phyloP scores from a whole-genome alignment of 257 asterid species.

The Przewalskia tangutica region DNA sequence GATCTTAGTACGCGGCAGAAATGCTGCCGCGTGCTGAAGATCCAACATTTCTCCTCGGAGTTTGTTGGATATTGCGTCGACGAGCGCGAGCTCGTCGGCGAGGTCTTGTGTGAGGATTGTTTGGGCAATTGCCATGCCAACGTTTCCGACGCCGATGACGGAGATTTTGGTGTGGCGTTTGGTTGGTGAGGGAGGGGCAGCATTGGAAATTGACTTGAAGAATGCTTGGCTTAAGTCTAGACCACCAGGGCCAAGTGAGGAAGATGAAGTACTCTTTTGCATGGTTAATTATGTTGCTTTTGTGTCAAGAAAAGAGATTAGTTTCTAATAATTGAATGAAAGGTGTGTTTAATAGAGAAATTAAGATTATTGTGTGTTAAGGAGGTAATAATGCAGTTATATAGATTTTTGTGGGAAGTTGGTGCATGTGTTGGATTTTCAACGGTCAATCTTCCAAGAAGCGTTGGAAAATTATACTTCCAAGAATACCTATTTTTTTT shows the following conservation, averaged over 20 bases:
- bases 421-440: background rate
- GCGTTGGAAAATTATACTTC: background rate
- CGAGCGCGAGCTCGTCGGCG: slow-evolving; percentile 65
- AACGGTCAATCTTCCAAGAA: slow-evolving; percentile 14
- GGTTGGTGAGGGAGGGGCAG: slow-evolving; percentile 31
- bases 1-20: slow-evolving; percentile 74
- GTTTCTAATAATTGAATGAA: background rate
- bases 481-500: background rate
- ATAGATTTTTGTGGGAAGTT: background rate
- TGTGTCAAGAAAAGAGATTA: background rate
- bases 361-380: background rate
- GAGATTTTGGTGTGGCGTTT: slow-evolving; percentile 64
- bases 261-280: slow-evolving; percentile 45
- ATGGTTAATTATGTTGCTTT: slow-evolving; percentile 9
- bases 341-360: background rate
- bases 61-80: slow-evolving; percentile 61
- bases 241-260: slow-evolving; percentile 72
- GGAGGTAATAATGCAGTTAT: background rate
- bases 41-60: slow-evolving; percentile 88
- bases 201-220: slow-evolving; percentile 46
- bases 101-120: slow-evolving; percentile 85
- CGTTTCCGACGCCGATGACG: slow-evolving; percentile 84
- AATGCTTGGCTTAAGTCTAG: slow-evolving; percentile 48
- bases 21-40: slow-evolving; percentile 90
- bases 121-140: slow-evolving; percentile 94